These are phyloP conservation scores for Entomortierella parvispora DNA, from an alignment of 192 early-diverging fungal genomes.

Conservation along the genomic window DNA sequence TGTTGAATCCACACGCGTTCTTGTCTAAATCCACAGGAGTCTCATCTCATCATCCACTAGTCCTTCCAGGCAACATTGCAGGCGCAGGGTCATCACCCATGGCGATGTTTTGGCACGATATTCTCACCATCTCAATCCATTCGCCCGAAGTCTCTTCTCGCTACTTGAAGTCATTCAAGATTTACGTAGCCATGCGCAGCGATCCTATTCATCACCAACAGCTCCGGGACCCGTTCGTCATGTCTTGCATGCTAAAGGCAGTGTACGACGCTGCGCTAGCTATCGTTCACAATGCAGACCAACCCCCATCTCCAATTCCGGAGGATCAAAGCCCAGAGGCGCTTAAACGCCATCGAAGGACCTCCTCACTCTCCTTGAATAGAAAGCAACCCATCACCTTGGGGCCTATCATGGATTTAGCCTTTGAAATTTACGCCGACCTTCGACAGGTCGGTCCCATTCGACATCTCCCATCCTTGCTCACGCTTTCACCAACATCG, in stretches of 20 bases:
- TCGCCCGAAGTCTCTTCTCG: slow-evolving; percentile 38
- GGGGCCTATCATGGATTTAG: slow-evolving; percentile 39
- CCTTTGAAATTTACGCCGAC: slow-evolving; percentile 47
- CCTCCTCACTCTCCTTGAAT: slow-evolving; percentile 44
- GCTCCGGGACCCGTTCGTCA: slow-evolving; percentile 41
- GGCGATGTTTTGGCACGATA: slow-evolving; percentile 38
- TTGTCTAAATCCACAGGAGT: slow-evolving; percentile 1
- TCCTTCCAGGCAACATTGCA: not conserved
- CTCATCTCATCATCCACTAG: not conserved
- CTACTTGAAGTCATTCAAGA: slow-evolving; percentile 47
- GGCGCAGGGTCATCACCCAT: slow-evolving; percentile 6
- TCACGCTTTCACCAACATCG: slow-evolving; percentile 23
- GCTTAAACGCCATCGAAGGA: slow-evolving; percentile 22
- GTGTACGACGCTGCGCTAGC: slow-evolving; percentile 36
- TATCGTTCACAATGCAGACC: slow-evolving; percentile 24
- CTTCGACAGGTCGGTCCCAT: slow-evolving; percentile 41
- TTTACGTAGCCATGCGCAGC: slow-evolving; percentile 34
- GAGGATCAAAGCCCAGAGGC: slow-evolving; percentile 6
- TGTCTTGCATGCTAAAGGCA: slow-evolving; percentile 44
- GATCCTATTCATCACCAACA: slow-evolving; percentile 26
- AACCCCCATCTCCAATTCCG: not conserved
- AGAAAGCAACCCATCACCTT: slow-evolving; percentile 40
- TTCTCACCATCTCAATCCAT: slow-evolving; percentile 29
- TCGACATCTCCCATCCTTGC: slow-evolving; percentile 28
- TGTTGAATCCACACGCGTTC: slow-evolving; percentile 21